These are phyloP conservation scores for Kandelia obovata DNA, from an alignment of 345 rosid species.

Conservation along the genomic window DNA sequence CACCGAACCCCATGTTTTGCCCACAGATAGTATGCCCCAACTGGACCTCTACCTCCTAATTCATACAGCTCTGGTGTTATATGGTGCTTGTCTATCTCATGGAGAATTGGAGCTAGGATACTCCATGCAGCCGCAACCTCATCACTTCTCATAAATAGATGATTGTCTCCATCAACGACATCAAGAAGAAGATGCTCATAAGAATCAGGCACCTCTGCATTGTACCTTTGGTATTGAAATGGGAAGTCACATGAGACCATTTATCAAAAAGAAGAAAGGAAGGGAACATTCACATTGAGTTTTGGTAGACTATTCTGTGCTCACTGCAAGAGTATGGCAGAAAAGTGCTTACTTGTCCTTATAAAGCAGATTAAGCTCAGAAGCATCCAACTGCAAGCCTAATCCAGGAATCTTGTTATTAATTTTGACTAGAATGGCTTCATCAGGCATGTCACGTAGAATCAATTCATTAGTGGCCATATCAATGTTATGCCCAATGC, in stretches of 20 bases:
- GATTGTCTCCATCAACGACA: constrained; percentile 77
- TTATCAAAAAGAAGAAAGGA: not conserved
- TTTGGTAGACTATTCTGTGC: not conserved
- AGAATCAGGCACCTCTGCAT: constrained; percentile 67
- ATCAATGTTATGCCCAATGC: constrained; percentile 46
- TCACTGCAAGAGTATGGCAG: not conserved
- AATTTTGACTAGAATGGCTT: constrained; percentile 65
- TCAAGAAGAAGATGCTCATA: constrained; percentile 77
- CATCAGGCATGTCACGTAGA: constrained; percentile 59
- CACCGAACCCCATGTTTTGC: constrained; percentile 67
- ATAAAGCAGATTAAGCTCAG: constrained; percentile 69
- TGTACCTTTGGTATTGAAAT: constrained; percentile 38
- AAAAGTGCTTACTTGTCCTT: constrained; percentile 53
- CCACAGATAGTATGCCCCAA: constrained; percentile 69
- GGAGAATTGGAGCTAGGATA: constrained; percentile 46
- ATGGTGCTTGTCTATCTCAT: constrained; percentile 52
- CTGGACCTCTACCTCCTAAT: constrained; percentile 73
- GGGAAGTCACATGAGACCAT: not conserved
- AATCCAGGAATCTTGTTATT: constrained; percentile 73
- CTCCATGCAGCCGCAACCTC: constrained; percentile 79
- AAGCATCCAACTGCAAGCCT: constrained; percentile 70
- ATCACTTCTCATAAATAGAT: constrained; percentile 77
- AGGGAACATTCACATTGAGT: not conserved
- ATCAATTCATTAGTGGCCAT: constrained; percentile 64
- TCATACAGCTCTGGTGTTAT: constrained; percentile 59